Conservation (phyloP, 1,284 basidiomycete genomes). For the Cystobasidium slooffiae region DNA sequence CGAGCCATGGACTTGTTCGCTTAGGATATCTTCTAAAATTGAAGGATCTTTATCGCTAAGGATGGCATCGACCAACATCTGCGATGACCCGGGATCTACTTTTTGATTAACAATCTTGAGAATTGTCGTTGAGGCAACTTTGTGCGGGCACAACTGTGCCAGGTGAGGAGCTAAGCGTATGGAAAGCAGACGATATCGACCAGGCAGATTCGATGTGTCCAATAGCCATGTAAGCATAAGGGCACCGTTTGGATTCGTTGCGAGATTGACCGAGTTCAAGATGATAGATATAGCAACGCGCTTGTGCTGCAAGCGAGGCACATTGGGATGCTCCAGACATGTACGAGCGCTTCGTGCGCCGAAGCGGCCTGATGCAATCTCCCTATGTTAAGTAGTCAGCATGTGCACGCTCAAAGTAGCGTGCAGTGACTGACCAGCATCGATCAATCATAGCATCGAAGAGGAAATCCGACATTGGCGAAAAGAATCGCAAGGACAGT, state of each 20-base stretch:
- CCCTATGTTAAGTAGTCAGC: slow-evolving; percentile 38
- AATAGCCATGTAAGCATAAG: slow-evolving; percentile 94
- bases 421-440: slow-evolving; percentile 83
- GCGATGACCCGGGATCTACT: slow-evolving; percentile 54
- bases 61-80: slow-evolving; percentile 54
- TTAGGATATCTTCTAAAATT: slow-evolving; percentile 87
- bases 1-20: slow-evolving; percentile 87
- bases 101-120: slow-evolving; percentile 64
- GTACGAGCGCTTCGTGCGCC: slow-evolving; percentile 97
- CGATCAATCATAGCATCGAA: slow-evolving; percentile 98
- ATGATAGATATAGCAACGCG: slow-evolving; percentile 92
- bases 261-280: slow-evolving; percentile 94
- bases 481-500: slow-evolving; percentile 87
- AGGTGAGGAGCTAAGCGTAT: slow-evolving; percentile 95
- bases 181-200: slow-evolving; percentile 87
- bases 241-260: slow-evolving; percentile 96
- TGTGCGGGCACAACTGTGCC: slow-evolving; percentile 95
- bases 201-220: slow-evolving; percentile 89
- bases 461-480: slow-evolving; percentile 89
- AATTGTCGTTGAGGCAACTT: slow-evolving; percentile 91
- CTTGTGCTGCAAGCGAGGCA: slow-evolving; percentile 80
- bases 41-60: slow-evolving; percentile 47
- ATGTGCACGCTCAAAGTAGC: not conserved
- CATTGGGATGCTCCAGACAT: slow-evolving; percentile 86
- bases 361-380: slow-evolving; percentile 66